A percentile compares a stretch with the other conserved stretches of the same genome.
phyloP scores from a whole-genome alignment of 768 basidiomycete genomes.

The Pleurotus tuber-regium region DNA sequence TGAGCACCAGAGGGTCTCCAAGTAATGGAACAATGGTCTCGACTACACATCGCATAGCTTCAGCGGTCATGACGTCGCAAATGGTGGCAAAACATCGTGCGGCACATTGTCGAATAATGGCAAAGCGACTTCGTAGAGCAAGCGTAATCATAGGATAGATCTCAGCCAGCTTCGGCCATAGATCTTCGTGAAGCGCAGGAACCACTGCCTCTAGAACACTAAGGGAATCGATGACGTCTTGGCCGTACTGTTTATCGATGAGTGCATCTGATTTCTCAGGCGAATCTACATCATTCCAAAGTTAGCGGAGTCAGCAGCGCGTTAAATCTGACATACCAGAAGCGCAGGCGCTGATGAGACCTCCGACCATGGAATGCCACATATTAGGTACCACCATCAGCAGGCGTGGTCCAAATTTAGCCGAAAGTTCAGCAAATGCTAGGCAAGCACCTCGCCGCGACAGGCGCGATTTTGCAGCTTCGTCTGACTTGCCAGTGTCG shows the following conservation, averaged over 20 bases:
- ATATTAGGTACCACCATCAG: conserved; percentile 85
- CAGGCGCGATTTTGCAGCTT: conserved; percentile 61
- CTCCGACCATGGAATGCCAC: conserved; percentile 91
- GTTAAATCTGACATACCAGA: conserved; percentile 47
- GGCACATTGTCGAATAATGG: conserved; percentile 86
- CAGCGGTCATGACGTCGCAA: conserved; percentile 80
- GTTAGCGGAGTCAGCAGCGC: conserved; percentile 7
- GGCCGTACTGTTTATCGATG: conserved; percentile 74
- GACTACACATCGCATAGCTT: conserved; percentile 90
- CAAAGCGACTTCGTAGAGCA: conserved; percentile 82
- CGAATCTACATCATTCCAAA: no score
- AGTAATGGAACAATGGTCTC: conserved; percentile 79
- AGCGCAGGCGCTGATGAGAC: conserved; percentile 65
- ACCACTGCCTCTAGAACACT: conserved; percentile 85
- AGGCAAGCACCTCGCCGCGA: conserved; percentile 83
- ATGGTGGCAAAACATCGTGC: conserved; percentile 86
- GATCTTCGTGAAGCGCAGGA: conserved; percentile 66
- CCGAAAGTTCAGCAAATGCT: conserved; percentile 78
- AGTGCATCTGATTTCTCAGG: conserved; percentile 56
- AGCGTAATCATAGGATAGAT: conserved; percentile 76
- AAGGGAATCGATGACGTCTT: conserved; percentile 90
- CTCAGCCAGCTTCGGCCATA: conserved; percentile 66
- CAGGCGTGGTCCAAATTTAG: conserved; percentile 68
- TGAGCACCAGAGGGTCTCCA: conserved; percentile 69
- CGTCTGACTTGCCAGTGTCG: conserved; percentile 44